These are phyloP conservation scores for Trichoderma sp. DNA, from an alignment of 2,329 filamentous ascomycete species.

Conservation along the genomic window DNA sequence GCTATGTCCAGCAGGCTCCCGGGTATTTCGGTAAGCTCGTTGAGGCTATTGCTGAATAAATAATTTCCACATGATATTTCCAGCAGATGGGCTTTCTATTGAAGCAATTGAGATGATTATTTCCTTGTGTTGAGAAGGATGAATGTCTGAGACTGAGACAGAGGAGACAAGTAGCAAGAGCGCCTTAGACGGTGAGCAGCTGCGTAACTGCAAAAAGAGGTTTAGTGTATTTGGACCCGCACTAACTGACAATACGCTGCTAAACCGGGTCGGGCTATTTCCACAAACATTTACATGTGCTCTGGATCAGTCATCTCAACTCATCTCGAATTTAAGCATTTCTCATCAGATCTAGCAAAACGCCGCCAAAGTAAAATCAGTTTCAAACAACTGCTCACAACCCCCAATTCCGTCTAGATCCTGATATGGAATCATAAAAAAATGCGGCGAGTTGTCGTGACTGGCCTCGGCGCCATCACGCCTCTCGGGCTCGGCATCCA, in stretches of 20 bases:
- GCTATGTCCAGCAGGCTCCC: not conserved
- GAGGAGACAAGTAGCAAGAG: not conserved
- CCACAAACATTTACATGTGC: not conserved
- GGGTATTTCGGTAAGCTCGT: not conserved
- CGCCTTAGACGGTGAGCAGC: not conserved
- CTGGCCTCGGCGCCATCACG: conserved; percentile 77
- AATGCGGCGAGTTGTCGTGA: conserved; percentile 77
- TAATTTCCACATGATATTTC: not conserved
- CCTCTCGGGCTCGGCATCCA: conserved; percentile 78
- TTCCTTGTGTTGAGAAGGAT: not conserved
- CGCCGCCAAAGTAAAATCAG: not conserved
- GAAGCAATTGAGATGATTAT: not conserved
- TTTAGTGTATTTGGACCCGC: not conserved
- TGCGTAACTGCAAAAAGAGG: not conserved
- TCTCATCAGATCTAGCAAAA: not conserved
- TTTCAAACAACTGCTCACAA: not conserved
- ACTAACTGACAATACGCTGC: conserved; percentile 6
- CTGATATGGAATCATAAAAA: conserved; percentile 40
- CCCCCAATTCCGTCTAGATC: not conserved
- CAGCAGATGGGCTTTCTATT: not conserved
- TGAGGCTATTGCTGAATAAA: too few relatives aligned
- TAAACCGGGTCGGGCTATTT: not conserved
- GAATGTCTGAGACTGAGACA: not conserved
- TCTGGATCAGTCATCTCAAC: not conserved
- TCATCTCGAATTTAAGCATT: not conserved